Conservation (phyloP, 306 rosid species). For the Cercis canadensis region DNA sequence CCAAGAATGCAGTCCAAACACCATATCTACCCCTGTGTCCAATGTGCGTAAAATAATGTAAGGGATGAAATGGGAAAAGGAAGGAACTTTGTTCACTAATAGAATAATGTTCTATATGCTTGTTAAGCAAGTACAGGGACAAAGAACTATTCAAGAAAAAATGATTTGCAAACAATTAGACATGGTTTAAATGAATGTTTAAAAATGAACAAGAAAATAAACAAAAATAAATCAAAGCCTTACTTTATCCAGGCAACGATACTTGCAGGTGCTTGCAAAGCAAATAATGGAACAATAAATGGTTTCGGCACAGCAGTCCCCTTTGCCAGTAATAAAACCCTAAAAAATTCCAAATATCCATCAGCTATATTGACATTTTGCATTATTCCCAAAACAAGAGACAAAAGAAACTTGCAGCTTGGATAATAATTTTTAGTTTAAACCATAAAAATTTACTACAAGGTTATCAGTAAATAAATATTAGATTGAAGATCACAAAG, state of each 20-base stretch:
- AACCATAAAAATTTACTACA: no score
- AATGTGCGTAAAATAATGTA: constrained; percentile 34
- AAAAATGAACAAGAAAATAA: constrained; percentile 9
- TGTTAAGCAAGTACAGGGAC: constrained; percentile 15
- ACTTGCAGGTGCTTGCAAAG: constrained; percentile 79
- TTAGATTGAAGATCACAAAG: background rate
- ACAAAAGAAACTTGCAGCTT: constrained; percentile 3
- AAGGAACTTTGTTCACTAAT: background rate
- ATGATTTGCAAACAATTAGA: background rate
- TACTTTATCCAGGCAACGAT: constrained; percentile 82
- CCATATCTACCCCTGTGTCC: constrained; percentile 88
- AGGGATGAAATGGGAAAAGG: constrained; percentile 10
- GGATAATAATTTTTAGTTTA: background rate
- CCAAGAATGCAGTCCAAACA: constrained; percentile 81
- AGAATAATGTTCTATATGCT: constrained; percentile 1
- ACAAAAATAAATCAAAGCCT: constrained; percentile 21
- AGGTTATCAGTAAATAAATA: background rate
- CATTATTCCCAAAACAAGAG: background rate
- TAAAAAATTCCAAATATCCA: constrained; percentile 39
- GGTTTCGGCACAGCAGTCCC: constrained; percentile 86
- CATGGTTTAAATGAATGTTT: background rate
- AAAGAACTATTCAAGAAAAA: background rate
- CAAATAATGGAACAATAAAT: constrained; percentile 77
- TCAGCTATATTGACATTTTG: constrained; percentile 36
- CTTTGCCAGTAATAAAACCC: constrained; percentile 71